Evolutionary conservation across 441 rosid species (phyloP).

Genomic region (Adansonia rubrostipa): DNA sequence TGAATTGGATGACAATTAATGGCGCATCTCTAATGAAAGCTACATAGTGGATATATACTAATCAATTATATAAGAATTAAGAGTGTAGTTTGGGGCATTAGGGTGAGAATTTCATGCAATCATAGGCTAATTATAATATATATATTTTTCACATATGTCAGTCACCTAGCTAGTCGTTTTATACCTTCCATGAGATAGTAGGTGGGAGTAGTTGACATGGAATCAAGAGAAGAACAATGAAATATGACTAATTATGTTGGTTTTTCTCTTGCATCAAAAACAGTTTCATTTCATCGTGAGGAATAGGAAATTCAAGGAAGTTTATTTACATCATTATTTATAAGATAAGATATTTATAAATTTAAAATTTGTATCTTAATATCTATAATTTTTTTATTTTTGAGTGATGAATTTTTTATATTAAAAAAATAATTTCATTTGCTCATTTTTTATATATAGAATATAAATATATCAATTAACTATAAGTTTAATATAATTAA

Average conservation of each 20-base stretch:
- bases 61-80: not conserved
- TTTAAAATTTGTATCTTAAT: no score
- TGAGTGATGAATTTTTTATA: no score
- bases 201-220: conserved; percentile 29
- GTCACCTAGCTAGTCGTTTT: not conserved
- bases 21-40: not conserved
- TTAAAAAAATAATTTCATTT: no score
- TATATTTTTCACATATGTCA: not conserved
- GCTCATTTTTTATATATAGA: no score
- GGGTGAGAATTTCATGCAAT: conserved; percentile 10
- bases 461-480: no score
- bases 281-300: not conserved
- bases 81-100: not conserved
- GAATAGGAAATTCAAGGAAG: no score
- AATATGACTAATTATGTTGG: not conserved
- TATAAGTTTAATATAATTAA: no score
- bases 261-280: not conserved
- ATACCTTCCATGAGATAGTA: conserved; percentile 22
- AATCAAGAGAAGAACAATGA: conserved; percentile 13
- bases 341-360: no score
- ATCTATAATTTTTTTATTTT: no score
- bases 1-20: not conserved
- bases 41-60: not conserved
- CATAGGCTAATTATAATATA: not conserved
- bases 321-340: no score